phyloP scores from a whole-genome alignment of 495 filamentous ascomycete genomes.

The Aspergillus biplanus region DNA sequence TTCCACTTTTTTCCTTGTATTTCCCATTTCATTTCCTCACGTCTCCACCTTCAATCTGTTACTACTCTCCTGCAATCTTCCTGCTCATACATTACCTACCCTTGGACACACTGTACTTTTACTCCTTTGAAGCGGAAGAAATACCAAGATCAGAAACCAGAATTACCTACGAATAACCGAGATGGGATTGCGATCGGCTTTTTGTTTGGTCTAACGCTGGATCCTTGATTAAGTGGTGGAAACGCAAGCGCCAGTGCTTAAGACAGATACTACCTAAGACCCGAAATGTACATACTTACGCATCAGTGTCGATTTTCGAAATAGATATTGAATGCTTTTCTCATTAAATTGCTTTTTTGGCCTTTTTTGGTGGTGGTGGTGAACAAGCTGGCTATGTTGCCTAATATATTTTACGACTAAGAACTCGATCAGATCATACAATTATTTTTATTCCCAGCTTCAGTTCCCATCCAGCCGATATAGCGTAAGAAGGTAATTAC shows the following conservation, averaged over 20 bases:
- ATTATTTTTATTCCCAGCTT: too few species aligned
- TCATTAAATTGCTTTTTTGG: neutral
- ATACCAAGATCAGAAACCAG: slow-evolving; percentile 10
- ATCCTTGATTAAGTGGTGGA: slow-evolving; percentile 19
- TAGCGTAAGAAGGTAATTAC: too few species aligned
- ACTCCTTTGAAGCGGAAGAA: slow-evolving; percentile 7
- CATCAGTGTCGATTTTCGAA: slow-evolving; percentile 22
- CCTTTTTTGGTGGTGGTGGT: too few species aligned
- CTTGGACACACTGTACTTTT: slow-evolving; percentile 21
- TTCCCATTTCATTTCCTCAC: neutral
- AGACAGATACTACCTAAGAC: slow-evolving; percentile 15
- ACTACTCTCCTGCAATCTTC: neutral
- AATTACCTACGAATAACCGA: slow-evolving; percentile 1
- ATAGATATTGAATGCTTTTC: slow-evolving; percentile 25
- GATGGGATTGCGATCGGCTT: slow-evolving; percentile 6
- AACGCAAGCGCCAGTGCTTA: slow-evolving; percentile 26
- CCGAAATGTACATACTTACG: slow-evolving; percentile 32
- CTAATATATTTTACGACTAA: too few species aligned
- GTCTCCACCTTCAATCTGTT: neutral
- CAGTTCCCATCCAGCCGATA: too few species aligned
- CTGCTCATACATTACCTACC: neutral
- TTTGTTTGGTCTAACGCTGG: slow-evolving; percentile 14
- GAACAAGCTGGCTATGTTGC: too few species aligned
- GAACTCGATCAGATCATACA: too few species aligned
- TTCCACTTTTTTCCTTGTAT: slow-evolving; percentile 16